Percentiles rank a stretch among this genome's conserved stretches.
These are phyloP conservation scores for Podaxis rugospora DNA, from an alignment of 768 basidiomycete species.

Conservation along the genomic window DNA sequence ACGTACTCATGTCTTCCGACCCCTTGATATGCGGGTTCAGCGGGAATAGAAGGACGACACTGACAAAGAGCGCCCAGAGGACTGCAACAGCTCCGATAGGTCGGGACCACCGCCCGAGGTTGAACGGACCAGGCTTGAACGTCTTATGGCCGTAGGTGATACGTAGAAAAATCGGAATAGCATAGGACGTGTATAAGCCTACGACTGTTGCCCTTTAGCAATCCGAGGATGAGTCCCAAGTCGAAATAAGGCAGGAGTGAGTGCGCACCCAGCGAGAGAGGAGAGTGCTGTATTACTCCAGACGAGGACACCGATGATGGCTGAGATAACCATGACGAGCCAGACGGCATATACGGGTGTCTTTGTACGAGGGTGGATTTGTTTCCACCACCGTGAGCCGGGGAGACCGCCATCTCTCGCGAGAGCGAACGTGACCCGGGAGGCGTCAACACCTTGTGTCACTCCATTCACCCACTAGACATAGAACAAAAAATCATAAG, in stretches of 20 bases:
- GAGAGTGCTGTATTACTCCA: slow-evolving; percentile 29
- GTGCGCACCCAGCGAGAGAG: slow-evolving; percentile 35
- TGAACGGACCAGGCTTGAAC: slow-evolving; percentile 30
- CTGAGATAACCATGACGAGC: slow-evolving; percentile 29
- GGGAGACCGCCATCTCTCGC: slow-evolving; percentile 39
- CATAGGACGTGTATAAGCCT: slow-evolving; percentile 32
- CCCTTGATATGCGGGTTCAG: slow-evolving; percentile 15
- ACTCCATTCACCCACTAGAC: slow-evolving; percentile 57
- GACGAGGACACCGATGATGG: slow-evolving; percentile 25
- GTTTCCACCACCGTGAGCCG: slow-evolving; percentile 32
- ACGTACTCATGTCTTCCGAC: slow-evolving; percentile 30
- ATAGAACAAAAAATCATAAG: background rate
- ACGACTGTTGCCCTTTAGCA: slow-evolving; percentile 25
- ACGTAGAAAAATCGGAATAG: slow-evolving; percentile 30
- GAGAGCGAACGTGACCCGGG: slow-evolving; percentile 61
- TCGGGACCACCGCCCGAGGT: slow-evolving; percentile 24
- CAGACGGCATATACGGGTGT: slow-evolving; percentile 38
- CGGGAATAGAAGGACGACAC: slow-evolving; percentile 30
- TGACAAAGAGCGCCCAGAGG: slow-evolving; percentile 28
- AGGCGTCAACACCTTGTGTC: slow-evolving; percentile 62
- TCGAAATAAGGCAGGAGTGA: slow-evolving; percentile 43
- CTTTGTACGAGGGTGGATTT: slow-evolving; percentile 24
- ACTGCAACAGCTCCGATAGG: slow-evolving; percentile 25
- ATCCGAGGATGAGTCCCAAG: background rate
- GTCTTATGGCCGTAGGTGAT: slow-evolving; percentile 28